Conservation (phyloP, 345 rosid species). For the Bruguiera gymnorhiza region DNA sequence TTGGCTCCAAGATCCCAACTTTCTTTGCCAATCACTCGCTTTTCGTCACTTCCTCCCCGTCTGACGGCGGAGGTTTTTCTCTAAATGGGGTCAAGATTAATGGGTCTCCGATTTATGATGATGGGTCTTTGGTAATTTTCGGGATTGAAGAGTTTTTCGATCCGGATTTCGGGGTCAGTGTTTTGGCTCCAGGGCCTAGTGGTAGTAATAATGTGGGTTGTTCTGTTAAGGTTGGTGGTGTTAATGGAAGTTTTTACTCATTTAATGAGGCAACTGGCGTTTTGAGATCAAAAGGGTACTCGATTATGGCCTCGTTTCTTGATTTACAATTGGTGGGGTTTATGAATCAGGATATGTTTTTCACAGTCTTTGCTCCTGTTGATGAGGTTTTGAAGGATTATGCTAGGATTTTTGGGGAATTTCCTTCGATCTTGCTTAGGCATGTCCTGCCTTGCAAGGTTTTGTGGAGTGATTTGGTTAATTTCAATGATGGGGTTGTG, state of each 20-base stretch:
- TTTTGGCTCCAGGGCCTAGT: neutral
- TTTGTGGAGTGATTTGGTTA: conserved; percentile 29
- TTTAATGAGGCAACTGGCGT: conserved; percentile 24
- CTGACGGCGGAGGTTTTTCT: neutral
- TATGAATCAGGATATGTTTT: neutral
- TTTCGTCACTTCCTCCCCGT: conserved; percentile 24
- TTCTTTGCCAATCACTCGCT: conserved; percentile 35
- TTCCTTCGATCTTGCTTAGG: conserved; percentile 30
- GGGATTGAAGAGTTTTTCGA: conserved; percentile 36
- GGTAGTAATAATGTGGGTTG: conserved; percentile 9
- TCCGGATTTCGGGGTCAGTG: conserved; percentile 14
- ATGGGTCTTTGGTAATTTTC: conserved; percentile 36
- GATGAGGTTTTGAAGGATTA: conserved; percentile 26
- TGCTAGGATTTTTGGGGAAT: conserved; percentile 18
- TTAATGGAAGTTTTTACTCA: neutral
- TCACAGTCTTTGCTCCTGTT: conserved; percentile 46
- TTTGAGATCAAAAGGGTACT: conserved; percentile 37
- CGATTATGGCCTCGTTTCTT: conserved; percentile 44
- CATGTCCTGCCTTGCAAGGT: conserved; percentile 38
- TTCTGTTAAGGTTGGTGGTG: neutral
- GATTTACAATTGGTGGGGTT: conserved; percentile 34
- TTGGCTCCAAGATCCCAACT: conserved; percentile 38
- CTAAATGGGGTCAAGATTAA: conserved; percentile 33
- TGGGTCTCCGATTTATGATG: conserved; percentile 29
- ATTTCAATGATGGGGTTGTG: conserved; percentile 15